phyloP scores from a whole-genome alignment of 768 basidiomycete species.

The Plicaturopsis crispa region DNA sequence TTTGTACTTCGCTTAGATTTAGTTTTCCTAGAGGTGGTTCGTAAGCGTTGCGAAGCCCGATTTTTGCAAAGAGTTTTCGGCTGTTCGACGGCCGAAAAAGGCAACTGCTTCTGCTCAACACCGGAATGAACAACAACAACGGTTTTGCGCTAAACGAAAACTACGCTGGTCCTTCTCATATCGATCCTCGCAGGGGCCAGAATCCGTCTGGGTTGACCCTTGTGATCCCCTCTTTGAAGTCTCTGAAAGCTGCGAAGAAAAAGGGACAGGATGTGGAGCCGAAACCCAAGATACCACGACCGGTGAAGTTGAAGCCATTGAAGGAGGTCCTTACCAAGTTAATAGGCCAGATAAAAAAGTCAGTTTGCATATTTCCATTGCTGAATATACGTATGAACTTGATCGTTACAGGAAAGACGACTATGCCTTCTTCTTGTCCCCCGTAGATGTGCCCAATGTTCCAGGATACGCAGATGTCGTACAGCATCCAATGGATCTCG shows the following conservation, averaged over 20 bases:
- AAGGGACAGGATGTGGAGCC: slow-evolving; percentile 44
- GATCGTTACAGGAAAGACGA: slow-evolving; percentile 60
- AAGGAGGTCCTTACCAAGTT: slow-evolving; percentile 62
- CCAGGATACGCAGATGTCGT: slow-evolving; percentile 63
- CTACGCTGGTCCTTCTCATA: too few species aligned
- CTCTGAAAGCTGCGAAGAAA: slow-evolving; percentile 48
- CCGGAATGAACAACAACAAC: too few species aligned
- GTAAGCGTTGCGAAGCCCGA: too few species aligned
- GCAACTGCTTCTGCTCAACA: too few species aligned
- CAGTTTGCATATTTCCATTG: slow-evolving; percentile 10
- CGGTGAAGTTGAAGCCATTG: slow-evolving; percentile 70
- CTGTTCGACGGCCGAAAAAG: too few species aligned
- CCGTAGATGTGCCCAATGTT: slow-evolving; percentile 55
- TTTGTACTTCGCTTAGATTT: too few species aligned
- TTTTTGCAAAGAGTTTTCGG: too few species aligned
- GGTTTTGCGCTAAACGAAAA: too few species aligned
- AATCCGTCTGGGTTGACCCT: slow-evolving; percentile 57
- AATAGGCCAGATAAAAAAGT: slow-evolving; percentile 74
- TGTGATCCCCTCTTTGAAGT: slow-evolving; percentile 59
- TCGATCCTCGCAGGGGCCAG: too few species aligned
- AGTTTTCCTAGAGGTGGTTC: too few species aligned
- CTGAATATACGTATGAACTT: neutral
- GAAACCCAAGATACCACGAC: slow-evolving; percentile 37
- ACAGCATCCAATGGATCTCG: slow-evolving; percentile 87
- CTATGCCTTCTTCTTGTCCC: slow-evolving; percentile 74